Base-by-base conservation (phyloP, 495 filamentous ascomycete genomes). In the Cudoniella acicularis region DNA sequence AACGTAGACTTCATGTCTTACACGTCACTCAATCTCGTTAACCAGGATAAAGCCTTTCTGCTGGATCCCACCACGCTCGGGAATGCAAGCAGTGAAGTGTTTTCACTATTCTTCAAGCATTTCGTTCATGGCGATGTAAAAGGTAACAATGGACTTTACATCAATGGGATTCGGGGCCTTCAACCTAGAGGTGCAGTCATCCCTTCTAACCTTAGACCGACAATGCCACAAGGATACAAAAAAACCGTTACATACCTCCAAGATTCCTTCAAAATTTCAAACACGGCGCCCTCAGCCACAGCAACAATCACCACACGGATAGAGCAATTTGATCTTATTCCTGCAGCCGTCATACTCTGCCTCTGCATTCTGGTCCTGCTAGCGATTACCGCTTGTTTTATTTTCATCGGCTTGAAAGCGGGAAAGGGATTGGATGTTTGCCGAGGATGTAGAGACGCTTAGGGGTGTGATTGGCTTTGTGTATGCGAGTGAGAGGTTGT, bases 1-100 rank as follows among this genome's bases (percentile, higher is more conserved):
- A 76, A 75, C 60, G 65, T 72, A 62, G 72, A 76, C 43, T 71
- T 73, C 22, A 73, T 74, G 71, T 68, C 65, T n/a, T 75, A 72
- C 18, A 52, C 71, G 9, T 70, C 73, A 65, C 64, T 70, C 47
- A 59, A 59, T 0, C 66, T 72, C 24, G 70, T 65, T 23, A 47
- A 61, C 17, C 63, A 70, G n/a, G 61, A 73, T 24, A 60, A 67
- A 6, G 25, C 51, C 11, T 67, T 66, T 0, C 63, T 76, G 1
- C 54, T 70, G 2, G 59, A 76, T 22, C 30, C 27, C 16, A 45
- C 57, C 2, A 67, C 21, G 10, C 69, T 67, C 17, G 11, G 47
- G 11, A 30, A 42, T 1, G 64, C 69, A 2, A 64, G 71, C 2
- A 59, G 69, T 9, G 59, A 65, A 13, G 68, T 71, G 2, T 76